phyloP scores from a whole-genome alignment of 306 rosid genomes.

The Cucumis hystrix region DNA sequence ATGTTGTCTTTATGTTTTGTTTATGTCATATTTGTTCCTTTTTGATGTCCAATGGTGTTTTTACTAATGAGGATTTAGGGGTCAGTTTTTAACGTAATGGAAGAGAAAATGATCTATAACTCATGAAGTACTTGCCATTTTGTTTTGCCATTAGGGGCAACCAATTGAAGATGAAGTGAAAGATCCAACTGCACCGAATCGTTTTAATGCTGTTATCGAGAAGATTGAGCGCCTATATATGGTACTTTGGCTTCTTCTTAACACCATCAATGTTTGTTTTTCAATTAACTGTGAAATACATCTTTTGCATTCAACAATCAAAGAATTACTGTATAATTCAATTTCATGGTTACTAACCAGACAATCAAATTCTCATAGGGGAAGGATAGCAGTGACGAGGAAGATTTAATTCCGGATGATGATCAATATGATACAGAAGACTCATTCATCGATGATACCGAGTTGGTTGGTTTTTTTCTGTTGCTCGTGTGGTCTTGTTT shows the following conservation, averaged over 20 bases:
- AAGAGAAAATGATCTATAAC: neutral
- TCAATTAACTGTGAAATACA: slow-evolving; percentile 1
- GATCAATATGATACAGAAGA: slow-evolving; percentile 98
- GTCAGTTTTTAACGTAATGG: neutral
- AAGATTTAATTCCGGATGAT: slow-evolving; percentile 76
- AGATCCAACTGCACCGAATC: slow-evolving; percentile 63
- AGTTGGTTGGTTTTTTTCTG: slow-evolving; percentile 54
- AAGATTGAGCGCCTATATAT: slow-evolving; percentile 92
- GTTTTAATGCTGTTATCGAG: slow-evolving; percentile 95
- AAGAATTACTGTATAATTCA: neutral
- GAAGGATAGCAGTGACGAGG: slow-evolving; percentile 91
- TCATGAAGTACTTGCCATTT: neutral
- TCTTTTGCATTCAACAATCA: neutral
- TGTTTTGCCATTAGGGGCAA: slow-evolving; percentile 36
- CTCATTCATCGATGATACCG: slow-evolving; percentile 94
- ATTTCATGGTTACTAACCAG: neutral
- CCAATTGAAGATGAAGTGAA: slow-evolving; percentile 47
- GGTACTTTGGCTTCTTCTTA: slow-evolving; percentile 23
- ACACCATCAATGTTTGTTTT: neutral
- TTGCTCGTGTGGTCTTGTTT: slow-evolving; percentile 10
- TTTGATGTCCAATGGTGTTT: neutral
- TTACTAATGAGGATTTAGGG: neutral
- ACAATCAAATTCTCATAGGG: slow-evolving; percentile 42
- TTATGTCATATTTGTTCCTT: neutral
- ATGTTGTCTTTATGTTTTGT: neutral